Conservation (phyloP, 805 yeast genomes). For the Tetrapisispora taiwanensis region DNA sequence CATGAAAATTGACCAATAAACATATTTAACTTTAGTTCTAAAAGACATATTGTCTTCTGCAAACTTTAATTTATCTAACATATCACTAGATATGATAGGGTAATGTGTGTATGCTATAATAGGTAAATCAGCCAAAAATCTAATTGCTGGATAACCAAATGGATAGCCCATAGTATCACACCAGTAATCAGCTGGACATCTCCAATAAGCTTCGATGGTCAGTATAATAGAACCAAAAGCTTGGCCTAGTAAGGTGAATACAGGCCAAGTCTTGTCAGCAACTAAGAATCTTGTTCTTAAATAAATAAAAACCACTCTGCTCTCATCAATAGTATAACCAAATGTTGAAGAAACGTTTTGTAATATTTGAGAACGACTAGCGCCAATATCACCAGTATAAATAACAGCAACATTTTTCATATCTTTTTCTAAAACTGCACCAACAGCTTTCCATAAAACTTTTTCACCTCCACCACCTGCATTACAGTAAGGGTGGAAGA, state of each 20-base stretch:
- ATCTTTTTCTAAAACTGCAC: slow-evolving; percentile 47
- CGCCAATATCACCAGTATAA: slow-evolving; percentile 59
- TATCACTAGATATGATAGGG: slow-evolving; percentile 82
- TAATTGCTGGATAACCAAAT: slow-evolving; percentile 63
- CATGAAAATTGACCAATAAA: slow-evolving; percentile 68
- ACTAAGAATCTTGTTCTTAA: slow-evolving; percentile 49
- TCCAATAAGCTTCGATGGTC: slow-evolving; percentile 57
- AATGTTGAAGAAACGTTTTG: slow-evolving; percentile 47
- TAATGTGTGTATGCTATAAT: slow-evolving; percentile 86
- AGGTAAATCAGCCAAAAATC: slow-evolving; percentile 51
- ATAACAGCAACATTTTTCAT: slow-evolving; percentile 48
- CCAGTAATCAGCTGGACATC: slow-evolving; percentile 78
- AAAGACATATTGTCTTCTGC: slow-evolving; percentile 9
- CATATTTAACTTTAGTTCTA: slow-evolving; percentile 33
- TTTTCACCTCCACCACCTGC: slow-evolving; percentile 99
- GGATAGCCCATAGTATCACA: slow-evolving; percentile 94
- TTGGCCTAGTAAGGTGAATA: slow-evolving; percentile 78
- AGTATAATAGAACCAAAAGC: slow-evolving; percentile 68
- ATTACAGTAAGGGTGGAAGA: slow-evolving; percentile 90
- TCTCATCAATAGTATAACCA: slow-evolving; percentile 39
- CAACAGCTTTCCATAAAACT: slow-evolving; percentile 90
- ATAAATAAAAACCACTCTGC: slow-evolving; percentile 52
- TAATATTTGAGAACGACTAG: slow-evolving; percentile 40
- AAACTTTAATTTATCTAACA: slow-evolving; percentile 54
- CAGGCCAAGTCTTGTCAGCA: slow-evolving; percentile 64